Base-by-base conservation (phyloP, 331 rosid species). In the Quercus phellos region DNA sequence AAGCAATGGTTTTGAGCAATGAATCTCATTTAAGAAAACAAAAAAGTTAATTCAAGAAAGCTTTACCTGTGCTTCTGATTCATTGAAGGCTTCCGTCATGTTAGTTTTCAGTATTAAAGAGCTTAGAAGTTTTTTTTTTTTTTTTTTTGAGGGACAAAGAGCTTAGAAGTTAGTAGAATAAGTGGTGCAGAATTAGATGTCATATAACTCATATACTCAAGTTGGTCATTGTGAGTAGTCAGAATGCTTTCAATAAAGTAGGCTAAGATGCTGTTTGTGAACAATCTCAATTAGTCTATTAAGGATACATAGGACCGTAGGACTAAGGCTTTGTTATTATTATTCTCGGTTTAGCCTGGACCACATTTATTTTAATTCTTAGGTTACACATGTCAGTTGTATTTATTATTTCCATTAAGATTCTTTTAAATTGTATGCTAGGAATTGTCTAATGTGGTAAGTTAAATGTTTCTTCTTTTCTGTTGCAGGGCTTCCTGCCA, bases 401-500 rank as follows among this genome's bases (percentile, higher is more conserved):
- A 29, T 61, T 60, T 9, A 12, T 7, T 13, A 61, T 61, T 61
- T 55, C 27, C 19, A 22, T 32, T 22, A 34, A 56, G 6, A 16
- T 79, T 60, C 6, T 26, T 4, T 70, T 9, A 17, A 6, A 24
- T 83, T 61, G 74, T 38, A 29, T 51, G 4, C 68, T n/a, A 16
- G 34, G 58, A 66, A 51, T 51, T 18, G 5, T 12, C 6, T 16
- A 24, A 34, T 19, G 59, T 0, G 51, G 61, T 42, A 64, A 29
- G 58, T 82, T 55, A 77, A 55, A 43, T 22, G 64, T 72, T 84
- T 75, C 63, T 63, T 21, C 54, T 38, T 34, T 72, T 79, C 73
- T 74, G 10, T 74, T 78, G 64, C 78, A 94, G 99, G 98, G 60
- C 96, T 92, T 87, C 99, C 98, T 19, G 87, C 93, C 51, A 87